phyloP scores from a whole-genome alignment of 1,139 yeast genomes.

The Lodderomyces elongisporus region DNA sequence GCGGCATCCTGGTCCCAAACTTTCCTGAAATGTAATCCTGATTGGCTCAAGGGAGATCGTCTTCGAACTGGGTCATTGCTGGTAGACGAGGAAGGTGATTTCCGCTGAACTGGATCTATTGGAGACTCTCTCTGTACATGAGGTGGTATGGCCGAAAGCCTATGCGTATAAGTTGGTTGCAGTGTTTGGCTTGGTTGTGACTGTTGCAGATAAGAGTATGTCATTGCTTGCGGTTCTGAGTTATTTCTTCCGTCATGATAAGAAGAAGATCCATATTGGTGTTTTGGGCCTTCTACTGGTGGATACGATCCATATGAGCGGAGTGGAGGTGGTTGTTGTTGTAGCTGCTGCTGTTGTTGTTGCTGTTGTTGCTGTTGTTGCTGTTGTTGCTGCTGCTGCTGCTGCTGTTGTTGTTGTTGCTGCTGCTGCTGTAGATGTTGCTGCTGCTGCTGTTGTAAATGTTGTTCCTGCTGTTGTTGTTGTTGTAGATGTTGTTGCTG shows the following conservation, averaged over 20 bases:
- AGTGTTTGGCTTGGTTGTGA: too few relatives aligned
- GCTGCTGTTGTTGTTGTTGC: slow-evolving; percentile 7
- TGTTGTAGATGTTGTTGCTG: slow-evolving; percentile 7
- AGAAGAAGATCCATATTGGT: slow-evolving; percentile 1
- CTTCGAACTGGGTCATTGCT: slow-evolving; percentile 1
- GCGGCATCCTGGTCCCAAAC: slow-evolving; percentile 28
- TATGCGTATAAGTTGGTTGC: not conserved
- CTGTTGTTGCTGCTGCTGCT: too few relatives aligned
- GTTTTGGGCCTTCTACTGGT: slow-evolving; percentile 3
- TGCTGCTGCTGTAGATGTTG: slow-evolving; percentile 5
- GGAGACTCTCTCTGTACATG: slow-evolving; percentile 3
- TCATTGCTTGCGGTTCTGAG: too few relatives aligned
- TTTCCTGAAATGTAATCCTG: slow-evolving; percentile 34
- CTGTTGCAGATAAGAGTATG: too few relatives aligned
- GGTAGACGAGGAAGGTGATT: too few relatives aligned
- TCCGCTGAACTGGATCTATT: slow-evolving; percentile 1
- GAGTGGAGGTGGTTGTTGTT: slow-evolving; percentile 9
- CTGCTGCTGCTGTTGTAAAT: slow-evolving; percentile 8
- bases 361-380: too few relatives aligned
- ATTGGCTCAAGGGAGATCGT: slow-evolving; percentile 6
- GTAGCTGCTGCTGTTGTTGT: slow-evolving; percentile 8
- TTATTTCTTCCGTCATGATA: not conserved
- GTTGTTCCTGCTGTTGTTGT: slow-evolving; percentile 10
- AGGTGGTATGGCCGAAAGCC: not conserved
- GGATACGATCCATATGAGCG: not conserved